Percentiles rank a stretch among this genome's conserved stretches.
Evolutionary conservation across 1,284 basidiomycete genomes (phyloP).

Genomic region (Apiotrichum gracile): DNA sequence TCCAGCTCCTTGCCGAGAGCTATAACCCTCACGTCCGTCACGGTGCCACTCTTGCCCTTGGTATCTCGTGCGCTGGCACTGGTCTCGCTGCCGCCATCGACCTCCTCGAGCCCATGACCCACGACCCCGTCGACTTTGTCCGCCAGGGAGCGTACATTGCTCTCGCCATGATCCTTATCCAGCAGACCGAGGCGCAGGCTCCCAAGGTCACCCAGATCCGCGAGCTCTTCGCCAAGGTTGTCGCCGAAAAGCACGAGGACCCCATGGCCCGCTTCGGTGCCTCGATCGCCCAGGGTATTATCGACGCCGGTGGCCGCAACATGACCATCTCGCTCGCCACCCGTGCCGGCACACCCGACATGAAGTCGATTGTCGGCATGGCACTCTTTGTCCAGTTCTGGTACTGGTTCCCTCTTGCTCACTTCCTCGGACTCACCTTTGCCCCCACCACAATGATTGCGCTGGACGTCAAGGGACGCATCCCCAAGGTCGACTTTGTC

Average conservation of each 20-base stretch:
- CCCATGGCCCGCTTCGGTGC: conserved; percentile 96
- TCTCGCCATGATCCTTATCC: conserved; percentile 89
- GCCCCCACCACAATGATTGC: conserved; percentile 91
- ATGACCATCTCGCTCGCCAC: conserved; percentile 88
- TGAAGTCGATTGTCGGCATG: conserved; percentile 91
- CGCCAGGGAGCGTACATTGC: conserved; percentile 94
- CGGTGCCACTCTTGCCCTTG: conserved; percentile 82
- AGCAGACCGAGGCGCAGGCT: conserved; percentile 83
- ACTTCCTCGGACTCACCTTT: conserved; percentile 84
- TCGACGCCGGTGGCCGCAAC: conserved; percentile 92
- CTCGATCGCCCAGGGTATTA: conserved; percentile 85
- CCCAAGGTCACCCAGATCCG: conserved; percentile 74
- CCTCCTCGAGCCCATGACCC: conserved; percentile 92
- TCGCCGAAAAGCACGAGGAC: conserved; percentile 93
- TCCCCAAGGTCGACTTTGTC: conserved; percentile 82
- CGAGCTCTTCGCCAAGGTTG: conserved; percentile 76
- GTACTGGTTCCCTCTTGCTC: conserved; percentile 99
- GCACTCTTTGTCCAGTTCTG: conserved; percentile 95
- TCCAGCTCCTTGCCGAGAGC: conserved; percentile 90
- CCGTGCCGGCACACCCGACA: conserved; percentile 78
- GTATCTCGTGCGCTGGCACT: conserved; percentile 91
- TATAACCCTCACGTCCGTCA: conserved; percentile 98
- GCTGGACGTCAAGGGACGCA: conserved; percentile 74
- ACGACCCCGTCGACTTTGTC: conserved; percentile 93
- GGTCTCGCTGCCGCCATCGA: conserved; percentile 90